These are phyloP conservation scores for Penicillium angulare DNA, from an alignment of 495 filamentous ascomycete genomes.

Conservation along the genomic window DNA sequence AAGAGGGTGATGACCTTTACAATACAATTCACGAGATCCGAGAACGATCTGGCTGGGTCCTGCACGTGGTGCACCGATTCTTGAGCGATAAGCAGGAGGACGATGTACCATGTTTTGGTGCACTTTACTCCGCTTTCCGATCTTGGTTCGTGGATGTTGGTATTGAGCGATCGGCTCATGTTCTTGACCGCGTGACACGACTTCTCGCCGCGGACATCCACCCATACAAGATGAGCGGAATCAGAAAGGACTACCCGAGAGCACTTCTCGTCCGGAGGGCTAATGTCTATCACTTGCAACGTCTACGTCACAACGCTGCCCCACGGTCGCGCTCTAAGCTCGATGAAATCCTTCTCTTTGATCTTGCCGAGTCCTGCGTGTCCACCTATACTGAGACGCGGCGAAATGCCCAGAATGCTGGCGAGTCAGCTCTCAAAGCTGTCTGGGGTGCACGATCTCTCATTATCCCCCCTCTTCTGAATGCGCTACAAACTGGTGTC, in stretches of 20 bases:
- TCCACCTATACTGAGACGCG: constrained; percentile 96
- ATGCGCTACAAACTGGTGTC: constrained; percentile 76
- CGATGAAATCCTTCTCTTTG: constrained; percentile 77
- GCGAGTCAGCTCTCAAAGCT: constrained; percentile 90
- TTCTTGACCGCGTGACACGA: constrained; percentile 79
- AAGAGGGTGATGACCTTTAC: constrained; percentile 62
- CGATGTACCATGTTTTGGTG: constrained; percentile 91
- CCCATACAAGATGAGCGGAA: constrained; percentile 89
- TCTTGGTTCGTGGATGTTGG: constrained; percentile 99
- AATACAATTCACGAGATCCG: constrained; percentile 74
- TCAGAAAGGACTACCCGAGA: constrained; percentile 89
- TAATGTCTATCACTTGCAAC: constrained; percentile 90
- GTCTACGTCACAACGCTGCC: constrained; percentile 86
- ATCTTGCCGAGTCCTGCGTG: constrained; percentile 86
- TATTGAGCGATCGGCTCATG: constrained; percentile 91
- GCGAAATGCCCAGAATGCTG: constrained; percentile 84
- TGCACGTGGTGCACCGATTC: constrained; percentile 84
- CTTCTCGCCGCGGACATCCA: constrained; percentile 81
- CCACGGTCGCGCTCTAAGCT: constrained; percentile 80
- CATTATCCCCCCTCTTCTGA: constrained; percentile 83
- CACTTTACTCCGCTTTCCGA: constrained; percentile 85
- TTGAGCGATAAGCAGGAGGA: constrained; percentile 84
- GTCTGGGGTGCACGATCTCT: constrained; percentile 81
- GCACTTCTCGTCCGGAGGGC: constrained; percentile 86
- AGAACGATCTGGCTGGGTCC: constrained; percentile 70